Base-by-base conservation (phyloP, 805 yeast species). In the Kluyveromyces aestuarii region DNA sequence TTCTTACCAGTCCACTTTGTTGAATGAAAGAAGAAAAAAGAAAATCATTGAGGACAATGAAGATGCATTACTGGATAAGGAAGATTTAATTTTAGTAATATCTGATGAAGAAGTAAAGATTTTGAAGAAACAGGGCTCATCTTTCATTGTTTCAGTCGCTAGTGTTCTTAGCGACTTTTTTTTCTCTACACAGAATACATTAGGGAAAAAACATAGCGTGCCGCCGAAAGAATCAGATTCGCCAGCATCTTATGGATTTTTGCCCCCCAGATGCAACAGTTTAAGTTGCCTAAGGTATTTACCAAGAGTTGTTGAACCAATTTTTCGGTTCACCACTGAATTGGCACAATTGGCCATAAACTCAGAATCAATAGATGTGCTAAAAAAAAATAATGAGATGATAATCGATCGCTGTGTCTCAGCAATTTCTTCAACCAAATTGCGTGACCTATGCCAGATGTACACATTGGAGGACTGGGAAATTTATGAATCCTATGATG, bases 191-290 rank as follows among this genome's bases (percentile, higher is more conserved):
- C 68, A 64, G 48, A 52, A 50, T 8, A 50, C 53, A 21, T 37
- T 52, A 8, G 18, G 44, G 5, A 44, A 41, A 16, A 41, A 43
- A 13, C 42, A 21, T 18, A 37, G 53, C 16, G 51, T 49, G 3
- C 19, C 27, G 16, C 49, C 48, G 7, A 52, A 58, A 37, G 64
- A 56, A 11, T 55, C 63, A 10, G 71, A 70, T 6, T 41, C 57
- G 1, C 60, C 70, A 1, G 42, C 54, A 7, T 64, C 66, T 36
- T 77, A 70, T 60, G 82, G 82, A 1, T 81, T 80, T 56, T 59
- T 82, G 19, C 90, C 91, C 2, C 82, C 83, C 1, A 70, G 71
- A 47, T 72, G 88, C 1, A 85, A 83, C 57, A 76, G 84, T 8
- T 66, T 85, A 21, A 73, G 86, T 42, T 72, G 84, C 2, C 61